These are phyloP conservation scores for Calvatia gigantea DNA, from an alignment of 768 basidiomycete genomes.

Conservation along the genomic window DNA sequence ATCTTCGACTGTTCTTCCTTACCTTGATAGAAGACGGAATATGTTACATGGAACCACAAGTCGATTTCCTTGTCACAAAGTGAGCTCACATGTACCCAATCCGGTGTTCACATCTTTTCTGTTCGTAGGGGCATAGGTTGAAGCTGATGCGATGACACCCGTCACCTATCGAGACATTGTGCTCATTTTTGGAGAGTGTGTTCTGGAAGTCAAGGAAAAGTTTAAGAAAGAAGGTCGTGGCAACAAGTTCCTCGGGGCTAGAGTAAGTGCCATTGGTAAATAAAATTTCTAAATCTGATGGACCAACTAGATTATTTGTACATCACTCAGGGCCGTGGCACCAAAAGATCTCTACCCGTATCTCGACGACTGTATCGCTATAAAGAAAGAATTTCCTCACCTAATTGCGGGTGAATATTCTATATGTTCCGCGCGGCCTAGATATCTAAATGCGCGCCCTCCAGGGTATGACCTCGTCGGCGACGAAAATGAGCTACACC, in stretches of 20 bases:
- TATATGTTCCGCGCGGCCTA: background rate
- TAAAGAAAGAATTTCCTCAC: no score
- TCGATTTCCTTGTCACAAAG: constrained; percentile 57
- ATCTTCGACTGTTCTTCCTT: constrained; percentile 59
- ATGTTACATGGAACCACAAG: constrained; percentile 64
- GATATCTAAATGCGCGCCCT: background rate
- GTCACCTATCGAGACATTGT: constrained; percentile 62
- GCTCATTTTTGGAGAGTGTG: constrained; percentile 44
- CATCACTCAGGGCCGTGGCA: no score
- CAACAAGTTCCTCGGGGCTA: constrained; percentile 65
- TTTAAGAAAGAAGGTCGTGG: constrained; percentile 48
- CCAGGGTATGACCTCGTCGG: constrained; percentile 81
- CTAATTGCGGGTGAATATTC: background rate
- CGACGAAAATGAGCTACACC: constrained; percentile 57
- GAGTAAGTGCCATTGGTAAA: constrained; percentile 30
- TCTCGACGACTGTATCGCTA: no score
- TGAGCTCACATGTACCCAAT: constrained; percentile 23
- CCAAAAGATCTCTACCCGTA: background rate
- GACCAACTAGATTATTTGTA: background rate
- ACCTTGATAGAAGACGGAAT: constrained; percentile 68
- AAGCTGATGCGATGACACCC: constrained; percentile 51
- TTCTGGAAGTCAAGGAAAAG: constrained; percentile 50
- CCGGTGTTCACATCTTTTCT: background rate
- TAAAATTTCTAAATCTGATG: background rate
- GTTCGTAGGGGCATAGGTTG: constrained; percentile 48